Evolutionary conservation across 2,329 filamentous ascomycete species (phyloP).

Genomic region (Xylariaceae sp.): DNA sequence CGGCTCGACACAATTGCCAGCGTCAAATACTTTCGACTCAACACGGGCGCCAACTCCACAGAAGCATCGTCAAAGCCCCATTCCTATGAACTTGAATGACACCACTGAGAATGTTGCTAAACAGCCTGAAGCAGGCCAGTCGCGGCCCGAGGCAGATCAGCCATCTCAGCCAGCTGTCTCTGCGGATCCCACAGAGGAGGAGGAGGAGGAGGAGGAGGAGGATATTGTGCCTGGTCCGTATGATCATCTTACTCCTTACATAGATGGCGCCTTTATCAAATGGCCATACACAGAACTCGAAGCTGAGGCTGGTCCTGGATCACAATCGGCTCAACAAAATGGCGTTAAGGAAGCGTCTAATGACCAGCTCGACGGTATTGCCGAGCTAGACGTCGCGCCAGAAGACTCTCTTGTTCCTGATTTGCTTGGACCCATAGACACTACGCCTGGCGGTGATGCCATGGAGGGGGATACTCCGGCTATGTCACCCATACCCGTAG

Average conservation of each 20-base stretch:
- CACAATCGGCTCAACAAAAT: slow-evolving; percentile 10
- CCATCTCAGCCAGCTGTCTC: not conserved
- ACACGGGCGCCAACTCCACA: not conserved
- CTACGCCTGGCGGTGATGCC: slow-evolving; percentile 22
- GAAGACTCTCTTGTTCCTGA: slow-evolving; percentile 28
- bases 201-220: too few relatives aligned
- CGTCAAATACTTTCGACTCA: slow-evolving; percentile 8
- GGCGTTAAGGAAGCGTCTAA: slow-evolving; percentile 11
- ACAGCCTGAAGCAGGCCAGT: not conserved
- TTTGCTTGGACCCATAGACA: slow-evolving; percentile 18
- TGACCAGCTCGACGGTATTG: slow-evolving; percentile 10
- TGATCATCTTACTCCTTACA: slow-evolving; percentile 30
- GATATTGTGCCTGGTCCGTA: slow-evolving; percentile 15
- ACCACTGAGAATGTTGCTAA: slow-evolving; percentile 1
- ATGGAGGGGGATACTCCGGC: slow-evolving; percentile 33
- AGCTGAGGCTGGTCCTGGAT: slow-evolving; percentile 17
- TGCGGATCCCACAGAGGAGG: not conserved
- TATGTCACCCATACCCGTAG: slow-evolving; percentile 21
- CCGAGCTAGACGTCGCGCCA: slow-evolving; percentile 15
- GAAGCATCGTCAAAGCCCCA: not conserved
- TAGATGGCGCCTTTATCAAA: slow-evolving; percentile 21
- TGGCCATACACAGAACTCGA: slow-evolving; percentile 24
- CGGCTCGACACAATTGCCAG: slow-evolving; percentile 18
- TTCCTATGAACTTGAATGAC: not conserved
- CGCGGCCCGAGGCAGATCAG: not conserved